Evolutionary conservation across 2,329 filamentous ascomycete genomes (phyloP).

Genomic region (Aspergillus sp.): DNA sequence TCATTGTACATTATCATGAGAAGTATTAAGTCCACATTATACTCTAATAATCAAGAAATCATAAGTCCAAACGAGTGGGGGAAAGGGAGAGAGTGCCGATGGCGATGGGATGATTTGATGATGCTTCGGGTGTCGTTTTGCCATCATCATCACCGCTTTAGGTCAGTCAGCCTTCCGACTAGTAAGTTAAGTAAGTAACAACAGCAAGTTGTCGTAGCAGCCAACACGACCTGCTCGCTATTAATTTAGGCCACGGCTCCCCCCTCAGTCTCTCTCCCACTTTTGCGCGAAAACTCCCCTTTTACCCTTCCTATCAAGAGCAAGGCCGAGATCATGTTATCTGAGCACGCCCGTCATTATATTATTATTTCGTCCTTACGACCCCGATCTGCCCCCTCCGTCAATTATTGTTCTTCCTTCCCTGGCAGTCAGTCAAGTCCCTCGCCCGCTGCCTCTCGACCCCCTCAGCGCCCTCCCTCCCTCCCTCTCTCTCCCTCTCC

Average conservation of each 20-base stretch:
- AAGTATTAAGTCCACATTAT: too few relatives aligned
- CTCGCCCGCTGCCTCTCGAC: not conserved
- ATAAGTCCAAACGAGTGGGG: not conserved
- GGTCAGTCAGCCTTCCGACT: slow-evolving; percentile 1
- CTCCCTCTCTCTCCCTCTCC: not conserved
- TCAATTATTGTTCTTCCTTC: not conserved
- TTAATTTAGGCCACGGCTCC: slow-evolving; percentile 2
- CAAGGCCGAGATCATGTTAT: not conserved
- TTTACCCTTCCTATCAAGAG: not conserved
- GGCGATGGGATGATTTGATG: not conserved
- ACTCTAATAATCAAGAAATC: too few relatives aligned
- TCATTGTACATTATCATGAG: too few relatives aligned
- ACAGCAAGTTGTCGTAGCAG: not conserved
- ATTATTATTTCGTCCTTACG: not conserved
- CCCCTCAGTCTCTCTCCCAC: not conserved
- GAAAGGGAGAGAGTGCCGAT: not conserved
- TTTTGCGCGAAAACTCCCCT: not conserved
- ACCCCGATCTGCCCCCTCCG: not conserved
- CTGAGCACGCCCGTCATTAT: not conserved
- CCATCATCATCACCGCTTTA: slow-evolving; percentile 4
- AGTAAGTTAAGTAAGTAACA: not conserved
- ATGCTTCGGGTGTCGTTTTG: not conserved
- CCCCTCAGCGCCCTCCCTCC: not conserved
- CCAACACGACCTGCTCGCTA: slow-evolving; percentile 1
- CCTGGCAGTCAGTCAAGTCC: not conserved